phyloP scores from a whole-genome alignment of 1,284 basidiomycete genomes.

The Naganishia cerealis region DNA sequence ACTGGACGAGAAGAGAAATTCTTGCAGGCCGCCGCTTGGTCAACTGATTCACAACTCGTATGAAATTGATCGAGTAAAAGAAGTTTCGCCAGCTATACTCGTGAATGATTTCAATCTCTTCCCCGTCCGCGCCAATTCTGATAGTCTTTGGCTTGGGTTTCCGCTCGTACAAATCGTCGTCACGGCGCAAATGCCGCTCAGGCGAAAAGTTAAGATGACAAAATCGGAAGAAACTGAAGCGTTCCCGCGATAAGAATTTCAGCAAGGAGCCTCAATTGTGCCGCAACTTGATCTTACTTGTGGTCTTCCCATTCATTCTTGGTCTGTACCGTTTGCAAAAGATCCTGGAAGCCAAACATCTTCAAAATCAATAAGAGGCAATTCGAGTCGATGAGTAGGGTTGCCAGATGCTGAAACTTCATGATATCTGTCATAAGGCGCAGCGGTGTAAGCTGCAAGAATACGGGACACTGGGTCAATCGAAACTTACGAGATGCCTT shows the following conservation, averaged over 20 bases:
- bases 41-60: slow-evolving; percentile 95
- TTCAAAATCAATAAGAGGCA: slow-evolving; percentile 91
- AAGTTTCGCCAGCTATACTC: slow-evolving; percentile 99
- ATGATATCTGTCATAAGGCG: slow-evolving; percentile 69
- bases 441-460: background rate
- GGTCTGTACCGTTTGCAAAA: slow-evolving; percentile 75
- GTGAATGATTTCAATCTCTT: slow-evolving; percentile 83
- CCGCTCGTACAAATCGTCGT: slow-evolving; percentile 34
- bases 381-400: slow-evolving; percentile 91
- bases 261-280: slow-evolving; percentile 14
- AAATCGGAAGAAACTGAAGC: slow-evolving; percentile 85
- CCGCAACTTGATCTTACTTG: slow-evolving; percentile 62
- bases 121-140: slow-evolving; percentile 54
- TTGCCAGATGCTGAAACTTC: slow-evolving; percentile 97
- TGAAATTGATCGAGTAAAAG: slow-evolving; percentile 96
- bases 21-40: slow-evolving; percentile 92
- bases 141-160: slow-evolving; percentile 56
- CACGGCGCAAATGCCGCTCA: slow-evolving; percentile 38
- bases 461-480: background rate
- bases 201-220: slow-evolving; percentile 74
- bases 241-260: slow-evolving; percentile 24
- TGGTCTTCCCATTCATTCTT: slow-evolving; percentile 84
- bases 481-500: slow-evolving; percentile 81
- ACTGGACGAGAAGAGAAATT: slow-evolving; percentile 93
- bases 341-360: slow-evolving; percentile 96